Conservation (phyloP, 2,329 filamentous ascomycete genomes). For the Phoma herbarum region DNA sequence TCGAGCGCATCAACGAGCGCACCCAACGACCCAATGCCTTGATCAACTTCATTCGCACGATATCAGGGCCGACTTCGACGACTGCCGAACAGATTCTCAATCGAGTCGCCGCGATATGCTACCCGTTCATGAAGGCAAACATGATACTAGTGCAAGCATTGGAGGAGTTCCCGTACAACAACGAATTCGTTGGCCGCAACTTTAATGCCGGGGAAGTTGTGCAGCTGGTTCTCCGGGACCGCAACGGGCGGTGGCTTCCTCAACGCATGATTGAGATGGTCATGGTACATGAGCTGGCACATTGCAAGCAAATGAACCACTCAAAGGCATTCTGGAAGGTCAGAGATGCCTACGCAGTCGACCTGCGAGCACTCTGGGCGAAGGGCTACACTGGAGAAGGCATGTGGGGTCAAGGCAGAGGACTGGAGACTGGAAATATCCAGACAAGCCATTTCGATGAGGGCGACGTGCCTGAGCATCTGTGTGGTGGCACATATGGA, state of each 20-base stretch:
- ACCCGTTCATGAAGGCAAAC: conserved; percentile 64
- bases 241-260: conserved; percentile 73
- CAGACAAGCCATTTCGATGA: conserved; percentile 37
- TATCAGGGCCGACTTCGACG: conserved; percentile 63
- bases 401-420: conserved; percentile 78
- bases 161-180: conserved; percentile 83
- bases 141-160: conserved; percentile 62
- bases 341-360: conserved; percentile 74
- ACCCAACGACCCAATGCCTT: conserved; percentile 77
- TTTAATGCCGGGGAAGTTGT: conserved; percentile 91
- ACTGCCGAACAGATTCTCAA: conserved; percentile 49
- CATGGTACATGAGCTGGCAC: conserved; percentile 92
- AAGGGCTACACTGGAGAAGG: conserved; percentile 81
- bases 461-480: conserved; percentile 61
- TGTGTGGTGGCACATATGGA: conserved; percentile 82
- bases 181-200: conserved; percentile 85
- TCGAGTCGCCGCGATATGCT: conserved; percentile 71
- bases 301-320: conserved; percentile 94
- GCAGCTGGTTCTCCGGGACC: conserved; percentile 80
- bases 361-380: conserved; percentile 75
- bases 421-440: conserved; percentile 60
- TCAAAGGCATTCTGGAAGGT: conserved; percentile 82
- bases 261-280: conserved; percentile 90
- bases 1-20: conserved; percentile 80
- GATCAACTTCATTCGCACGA: conserved; percentile 86